phyloP scores from a whole-genome alignment of 495 filamentous ascomycete species.

The Aspergillus ellipticus region DNA sequence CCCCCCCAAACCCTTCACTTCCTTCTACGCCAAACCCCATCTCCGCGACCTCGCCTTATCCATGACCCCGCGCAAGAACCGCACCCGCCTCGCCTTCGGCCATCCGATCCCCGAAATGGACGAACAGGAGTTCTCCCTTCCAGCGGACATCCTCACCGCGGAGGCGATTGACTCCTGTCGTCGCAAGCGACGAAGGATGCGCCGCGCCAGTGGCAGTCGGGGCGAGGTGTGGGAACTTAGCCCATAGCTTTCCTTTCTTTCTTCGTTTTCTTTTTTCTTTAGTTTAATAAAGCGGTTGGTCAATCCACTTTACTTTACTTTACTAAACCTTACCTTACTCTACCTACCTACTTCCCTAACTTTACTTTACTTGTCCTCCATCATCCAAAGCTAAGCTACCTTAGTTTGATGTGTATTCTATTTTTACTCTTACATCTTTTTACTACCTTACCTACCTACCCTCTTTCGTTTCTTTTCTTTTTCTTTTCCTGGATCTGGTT shows the following conservation, averaged over 20 bases:
- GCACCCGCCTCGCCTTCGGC: constrained; percentile 68
- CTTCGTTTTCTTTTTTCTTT: background rate
- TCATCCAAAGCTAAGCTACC: too few species aligned
- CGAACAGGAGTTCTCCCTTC: constrained; percentile 69
- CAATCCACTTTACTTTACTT: too few species aligned
- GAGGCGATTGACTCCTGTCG: constrained; percentile 64
- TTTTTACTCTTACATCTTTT: too few species aligned
- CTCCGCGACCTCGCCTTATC: constrained; percentile 71
- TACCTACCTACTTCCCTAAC: too few species aligned
- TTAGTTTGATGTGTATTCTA: too few species aligned
- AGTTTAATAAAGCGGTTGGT: too few species aligned
- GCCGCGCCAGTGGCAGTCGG: constrained; percentile 32
- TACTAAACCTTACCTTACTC: too few species aligned
- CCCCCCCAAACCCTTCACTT: constrained; percentile 68
- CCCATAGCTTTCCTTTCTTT: background rate
- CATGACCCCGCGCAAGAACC: constrained; percentile 49
- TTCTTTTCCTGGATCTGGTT: too few species aligned
- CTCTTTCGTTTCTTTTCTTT: background rate
- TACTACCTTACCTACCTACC: background rate
- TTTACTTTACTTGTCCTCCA: too few species aligned
- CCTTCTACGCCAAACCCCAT: constrained; percentile 76
- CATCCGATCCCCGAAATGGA: constrained; percentile 69
- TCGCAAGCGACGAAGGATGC: constrained; percentile 52
- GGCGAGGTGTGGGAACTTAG: background rate
- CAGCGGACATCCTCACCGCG: constrained; percentile 62